Evolutionary conservation across 2,329 filamentous ascomycete genomes (phyloP).

Genomic region (Diaporthe humulicola): DNA sequence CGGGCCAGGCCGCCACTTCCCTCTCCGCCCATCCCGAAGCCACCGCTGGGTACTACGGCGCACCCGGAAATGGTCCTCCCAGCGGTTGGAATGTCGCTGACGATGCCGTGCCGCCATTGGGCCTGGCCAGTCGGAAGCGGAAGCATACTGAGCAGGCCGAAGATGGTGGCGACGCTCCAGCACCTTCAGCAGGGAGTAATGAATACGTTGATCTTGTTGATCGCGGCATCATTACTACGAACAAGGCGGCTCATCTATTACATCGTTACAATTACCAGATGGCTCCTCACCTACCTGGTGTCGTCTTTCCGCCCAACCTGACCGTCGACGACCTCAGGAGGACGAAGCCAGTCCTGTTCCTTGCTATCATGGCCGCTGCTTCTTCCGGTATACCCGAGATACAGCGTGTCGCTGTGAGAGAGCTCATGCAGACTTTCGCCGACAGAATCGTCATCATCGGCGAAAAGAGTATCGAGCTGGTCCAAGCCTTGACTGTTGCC

Average conservation of each 20-base stretch:
- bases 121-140: conserved; percentile 55
- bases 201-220: conserved; percentile 67
- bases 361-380: conserved; percentile 77
- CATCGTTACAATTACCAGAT: conserved; percentile 71
- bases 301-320: conserved; percentile 69
- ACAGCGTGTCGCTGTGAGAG: conserved; percentile 74
- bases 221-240: conserved; percentile 69
- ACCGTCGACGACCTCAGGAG: conserved; percentile 69
- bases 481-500: conserved; percentile 81
- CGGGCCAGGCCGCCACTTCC: conserved; percentile 38
- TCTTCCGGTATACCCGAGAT: conserved; percentile 67
- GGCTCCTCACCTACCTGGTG: conserved; percentile 71
- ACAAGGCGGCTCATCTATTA: conserved; percentile 68
- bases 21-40: conserved; percentile 33
- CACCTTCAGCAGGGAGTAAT: conserved; percentile 41
- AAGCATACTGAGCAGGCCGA: conserved; percentile 51
- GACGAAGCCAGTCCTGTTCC: conserved; percentile 75
- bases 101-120: conserved; percentile 43
- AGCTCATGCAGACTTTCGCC: conserved; percentile 80
- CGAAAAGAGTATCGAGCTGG: conserved; percentile 85
- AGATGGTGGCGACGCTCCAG: conserved; percentile 19
- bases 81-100: conserved; percentile 35
- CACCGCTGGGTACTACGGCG: conserved; percentile 34
- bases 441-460: conserved; percentile 81
- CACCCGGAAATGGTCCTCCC: conserved; percentile 31